Conservation (phyloP, 495 filamentous ascomycete genomes). For the Penicillium bialowiezense region DNA sequence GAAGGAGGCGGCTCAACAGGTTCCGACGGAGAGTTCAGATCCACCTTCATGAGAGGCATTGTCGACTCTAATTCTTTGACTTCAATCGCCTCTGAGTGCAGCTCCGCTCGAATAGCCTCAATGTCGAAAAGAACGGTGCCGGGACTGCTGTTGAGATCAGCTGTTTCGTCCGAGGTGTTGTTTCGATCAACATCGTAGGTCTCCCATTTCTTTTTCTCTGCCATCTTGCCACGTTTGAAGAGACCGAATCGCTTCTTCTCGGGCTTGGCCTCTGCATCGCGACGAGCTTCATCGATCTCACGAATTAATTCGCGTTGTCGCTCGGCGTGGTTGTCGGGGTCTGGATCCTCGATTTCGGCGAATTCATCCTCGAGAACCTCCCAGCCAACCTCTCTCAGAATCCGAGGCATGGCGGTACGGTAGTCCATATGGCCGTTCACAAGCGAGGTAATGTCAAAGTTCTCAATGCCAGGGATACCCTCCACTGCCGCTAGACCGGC, state of each 20-base stretch:
- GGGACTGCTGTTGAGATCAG: conserved; percentile 24
- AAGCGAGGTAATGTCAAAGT: conserved; percentile 79
- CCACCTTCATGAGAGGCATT: conserved; percentile 82
- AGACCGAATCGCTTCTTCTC: conserved; percentile 74
- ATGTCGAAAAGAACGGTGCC: conserved; percentile 83
- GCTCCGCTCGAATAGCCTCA: conserved; percentile 84
- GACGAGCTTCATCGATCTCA: conserved; percentile 93
- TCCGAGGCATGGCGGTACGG: conserved; percentile 81
- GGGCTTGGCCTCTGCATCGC: conserved; percentile 70
- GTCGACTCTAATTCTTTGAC: conserved; percentile 84
- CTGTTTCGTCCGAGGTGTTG: conserved; percentile 21
- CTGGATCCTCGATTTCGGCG: conserved; percentile 93
- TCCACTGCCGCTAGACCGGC: conserved; percentile 85
- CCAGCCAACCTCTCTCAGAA: conserved; percentile 86
- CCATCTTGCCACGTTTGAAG: conserved; percentile 71
- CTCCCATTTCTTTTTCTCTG: conserved; percentile 90
- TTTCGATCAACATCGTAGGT: conserved; percentile 68
- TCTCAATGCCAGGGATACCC: conserved; percentile 77
- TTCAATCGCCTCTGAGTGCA: conserved; percentile 73
- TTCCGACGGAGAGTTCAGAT: conserved; percentile 42
- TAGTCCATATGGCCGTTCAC: conserved; percentile 98
- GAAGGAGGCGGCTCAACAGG: conserved; percentile 29
- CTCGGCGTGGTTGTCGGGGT: conserved; percentile 87
- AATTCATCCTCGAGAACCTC: conserved; percentile 90
- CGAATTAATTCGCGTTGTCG: conserved; percentile 90